Evolutionary conservation across 495 filamentous ascomycete genomes (phyloP).

Genomic region (Penicillium herquei): DNA sequence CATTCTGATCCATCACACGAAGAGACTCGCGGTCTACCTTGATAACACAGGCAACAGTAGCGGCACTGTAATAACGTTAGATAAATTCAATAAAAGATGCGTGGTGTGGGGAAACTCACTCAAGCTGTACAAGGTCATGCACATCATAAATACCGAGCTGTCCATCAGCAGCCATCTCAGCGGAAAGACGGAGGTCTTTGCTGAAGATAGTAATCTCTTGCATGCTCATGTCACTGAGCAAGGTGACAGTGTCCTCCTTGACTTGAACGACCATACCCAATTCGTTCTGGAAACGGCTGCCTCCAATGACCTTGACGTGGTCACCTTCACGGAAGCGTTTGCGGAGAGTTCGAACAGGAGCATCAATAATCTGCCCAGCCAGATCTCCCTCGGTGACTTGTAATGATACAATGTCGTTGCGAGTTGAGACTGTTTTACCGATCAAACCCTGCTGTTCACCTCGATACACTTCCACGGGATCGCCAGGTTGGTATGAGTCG

Average conservation of each 20-base stretch:
- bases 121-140: slow-evolving; percentile 91
- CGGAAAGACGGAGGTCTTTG: slow-evolving; percentile 90
- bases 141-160: slow-evolving; percentile 83
- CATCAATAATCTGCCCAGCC: slow-evolving; percentile 81
- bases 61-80: slow-evolving; percentile 53
- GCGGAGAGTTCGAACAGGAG: slow-evolving; percentile 86
- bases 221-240: slow-evolving; percentile 86
- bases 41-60: slow-evolving; percentile 88
- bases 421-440: slow-evolving; percentile 83
- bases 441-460: slow-evolving; percentile 92
- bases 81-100: background rate
- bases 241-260: slow-evolving; percentile 82
- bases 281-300: slow-evolving; percentile 88
- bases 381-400: slow-evolving; percentile 81
- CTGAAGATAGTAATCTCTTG: slow-evolving; percentile 97
- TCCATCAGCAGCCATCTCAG: slow-evolving; percentile 78
- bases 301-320: slow-evolving; percentile 97
- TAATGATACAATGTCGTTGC: slow-evolving; percentile 87
- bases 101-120: slow-evolving; percentile 48
- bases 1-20: slow-evolving; percentile 86
- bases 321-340: slow-evolving; percentile 93
- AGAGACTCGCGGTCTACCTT: slow-evolving; percentile 94
- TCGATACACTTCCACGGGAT: slow-evolving; percentile 91
- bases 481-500: slow-evolving; percentile 83
- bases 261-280: slow-evolving; percentile 96